Evolutionary conservation across 2,329 filamentous ascomycete species (phyloP).

Genomic region (Neophaeococcomyces aloes): DNA sequence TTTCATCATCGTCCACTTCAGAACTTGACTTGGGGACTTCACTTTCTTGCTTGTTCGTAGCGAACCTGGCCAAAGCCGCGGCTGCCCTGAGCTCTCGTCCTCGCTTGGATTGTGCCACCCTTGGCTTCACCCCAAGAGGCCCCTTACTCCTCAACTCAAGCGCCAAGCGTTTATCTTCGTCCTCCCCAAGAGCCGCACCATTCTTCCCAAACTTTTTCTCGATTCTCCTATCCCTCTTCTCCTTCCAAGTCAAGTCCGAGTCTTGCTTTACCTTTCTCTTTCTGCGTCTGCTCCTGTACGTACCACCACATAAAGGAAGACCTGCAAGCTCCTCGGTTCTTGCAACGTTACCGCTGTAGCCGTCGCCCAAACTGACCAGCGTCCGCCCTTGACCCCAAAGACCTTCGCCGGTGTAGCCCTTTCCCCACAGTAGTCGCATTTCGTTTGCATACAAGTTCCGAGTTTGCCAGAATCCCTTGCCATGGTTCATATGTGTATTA

Average conservation of each 20-base stretch:
- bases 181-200: constrained; percentile 58
- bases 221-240: constrained; percentile 62
- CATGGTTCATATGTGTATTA: constrained; percentile 88
- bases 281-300: constrained; percentile 50
- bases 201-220: constrained; percentile 65
- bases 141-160: constrained; percentile 46
- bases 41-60: constrained; percentile 32
- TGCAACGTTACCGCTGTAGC: constrained; percentile 40
- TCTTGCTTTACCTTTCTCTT: constrained; percentile 45
- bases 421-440: constrained; percentile 59
- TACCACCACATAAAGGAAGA: constrained; percentile 70
- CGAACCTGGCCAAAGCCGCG: constrained; percentile 65
- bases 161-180: constrained; percentile 53
- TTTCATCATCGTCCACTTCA: constrained; percentile 33
- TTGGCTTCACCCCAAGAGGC: constrained; percentile 51
- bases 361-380: constrained; percentile 50
- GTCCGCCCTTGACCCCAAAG: constrained; percentile 66
- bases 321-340: constrained; percentile 48
- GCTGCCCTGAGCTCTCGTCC: constrained; percentile 67
- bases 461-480: constrained; percentile 67
- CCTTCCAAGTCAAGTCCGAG: constrained; percentile 50
- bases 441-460: constrained; percentile 61
- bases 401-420: constrained; percentile 67
- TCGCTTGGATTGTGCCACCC: constrained; percentile 62
- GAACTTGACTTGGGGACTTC: constrained; percentile 21